Base-by-base conservation (phyloP, 2,329 filamentous ascomycete species). In the Paecilomyces sp. region DNA sequence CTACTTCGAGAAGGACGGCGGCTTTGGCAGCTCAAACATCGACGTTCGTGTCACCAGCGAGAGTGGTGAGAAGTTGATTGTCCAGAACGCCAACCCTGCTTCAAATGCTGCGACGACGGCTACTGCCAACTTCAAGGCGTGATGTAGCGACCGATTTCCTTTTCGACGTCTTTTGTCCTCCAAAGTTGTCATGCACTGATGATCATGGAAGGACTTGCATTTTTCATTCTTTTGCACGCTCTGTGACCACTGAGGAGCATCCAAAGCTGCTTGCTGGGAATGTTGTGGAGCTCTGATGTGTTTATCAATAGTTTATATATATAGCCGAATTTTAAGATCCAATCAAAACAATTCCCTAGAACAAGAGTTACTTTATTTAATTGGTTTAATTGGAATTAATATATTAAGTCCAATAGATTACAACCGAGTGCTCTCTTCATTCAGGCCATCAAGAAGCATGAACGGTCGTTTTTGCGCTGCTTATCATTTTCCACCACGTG, bases 1-100 rank as follows among this genome's bases (percentile, higher is more conserved):
- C 77, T 88, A 80, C 74, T 88, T 88, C 54, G 81, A 88, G 77
- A 79, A 85, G 64, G 60, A 74, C 0, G 75, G 77, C 60, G 86
- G 86, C 0, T 86, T 85, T 65, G 82, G 84, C 0, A 79, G 78
- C 0, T 71, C 77, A 8, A 79, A 71, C 2, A 83, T 88, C 1
- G 78, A 82, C 63, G 77, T 88, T 36, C 80, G 78, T 61, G 77
- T 87, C 41, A 87, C 84, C 0, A 80, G 81, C 61, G 68, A 74
- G 2, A 77, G 77, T 52, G 85, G 85, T 0, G 75, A 78, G 63
- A 76, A 67, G 0, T 75, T 88, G 12, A 72, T 77, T 6, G 80
- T 87, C 7, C 81, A 80, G 62, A 71, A 75, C 22, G 82, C 87
- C 1, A 74, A 64, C 1, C 63, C 13, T 53, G 22, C 22, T 25